Percentiles rank a stretch among this genome's conserved stretches.
phyloP scores from a whole-genome alignment of 768 basidiomycete genomes.

The Lactarius deliciosus region DNA sequence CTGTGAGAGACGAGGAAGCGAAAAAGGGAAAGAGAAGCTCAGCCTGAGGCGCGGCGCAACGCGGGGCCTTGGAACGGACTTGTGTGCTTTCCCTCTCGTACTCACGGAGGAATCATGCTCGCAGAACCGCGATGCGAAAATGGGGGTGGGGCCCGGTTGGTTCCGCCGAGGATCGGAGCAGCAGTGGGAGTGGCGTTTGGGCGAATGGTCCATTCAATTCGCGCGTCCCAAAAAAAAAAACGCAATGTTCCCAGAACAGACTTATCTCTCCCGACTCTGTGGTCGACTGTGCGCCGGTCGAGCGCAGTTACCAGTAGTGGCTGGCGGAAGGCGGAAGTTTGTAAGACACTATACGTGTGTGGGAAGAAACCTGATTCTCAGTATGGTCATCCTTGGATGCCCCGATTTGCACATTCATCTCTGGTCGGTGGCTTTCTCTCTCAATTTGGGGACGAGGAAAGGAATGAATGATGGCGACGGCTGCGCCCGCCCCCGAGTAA shows the following conservation, averaged over 20 bases:
- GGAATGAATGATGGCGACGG: neutral
- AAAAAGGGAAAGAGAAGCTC: constrained; percentile 6
- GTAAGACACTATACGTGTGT: constrained; percentile 1
- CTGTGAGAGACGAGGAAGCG: neutral
- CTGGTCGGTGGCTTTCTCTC: neutral
- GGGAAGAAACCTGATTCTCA: constrained; percentile 10
- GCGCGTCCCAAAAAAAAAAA: neutral
- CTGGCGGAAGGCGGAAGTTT: constrained; percentile 2
- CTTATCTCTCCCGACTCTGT: constrained; percentile 18
- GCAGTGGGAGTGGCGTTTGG: neutral
- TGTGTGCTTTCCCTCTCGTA: neutral
- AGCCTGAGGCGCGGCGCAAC: constrained; percentile 14
- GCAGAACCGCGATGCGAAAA: neutral
- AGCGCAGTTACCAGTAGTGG: neutral
- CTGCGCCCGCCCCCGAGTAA: neutral
- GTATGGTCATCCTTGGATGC: neutral
- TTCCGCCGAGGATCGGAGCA: constrained; percentile 13
- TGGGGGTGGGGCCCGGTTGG: neutral
- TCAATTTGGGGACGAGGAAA: neutral
- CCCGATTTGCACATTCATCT: neutral
- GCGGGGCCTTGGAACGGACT: constrained; percentile 3
- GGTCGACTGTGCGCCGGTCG: neutral
- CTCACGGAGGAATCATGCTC: neutral
- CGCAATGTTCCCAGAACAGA: constrained; percentile 21
- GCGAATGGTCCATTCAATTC: neutral